phyloP scores from a whole-genome alignment of 805 yeast genomes.

The Ascoidea tarda region DNA sequence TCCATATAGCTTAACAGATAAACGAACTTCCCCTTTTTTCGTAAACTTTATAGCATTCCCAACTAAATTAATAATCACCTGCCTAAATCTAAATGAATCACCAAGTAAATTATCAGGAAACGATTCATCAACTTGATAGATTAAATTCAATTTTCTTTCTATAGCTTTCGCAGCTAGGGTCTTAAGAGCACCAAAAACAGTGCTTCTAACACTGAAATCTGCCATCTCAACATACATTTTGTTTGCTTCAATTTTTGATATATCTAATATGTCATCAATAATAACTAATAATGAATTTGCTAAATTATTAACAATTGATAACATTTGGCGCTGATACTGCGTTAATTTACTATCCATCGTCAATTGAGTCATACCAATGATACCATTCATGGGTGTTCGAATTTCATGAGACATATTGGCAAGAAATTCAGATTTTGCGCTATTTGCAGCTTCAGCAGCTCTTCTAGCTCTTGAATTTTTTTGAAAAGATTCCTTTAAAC shows the following conservation, averaged over 20 bases:
- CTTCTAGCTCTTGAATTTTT: constrained; percentile 89
- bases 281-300: constrained; percentile 78
- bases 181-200: constrained; percentile 81
- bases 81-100: constrained; percentile 79
- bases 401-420: constrained; percentile 85
- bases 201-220: constrained; percentile 74
- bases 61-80: constrained; percentile 72
- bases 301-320: constrained; percentile 75
- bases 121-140: constrained; percentile 72
- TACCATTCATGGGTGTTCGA: constrained; percentile 88
- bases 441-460: constrained; percentile 84
- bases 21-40: constrained; percentile 66
- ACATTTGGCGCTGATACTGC: constrained; percentile 86
- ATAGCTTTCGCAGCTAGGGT: constrained; percentile 84
- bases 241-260: constrained; percentile 86
- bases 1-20: constrained; percentile 38
- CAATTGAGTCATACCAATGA: constrained; percentile 84
- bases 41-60: constrained; percentile 89
- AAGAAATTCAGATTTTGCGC: constrained; percentile 80
- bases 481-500: constrained; percentile 77
- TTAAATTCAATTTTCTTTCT: constrained; percentile 68
- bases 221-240: constrained; percentile 88
- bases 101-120: constrained; percentile 83
- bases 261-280: constrained; percentile 82
- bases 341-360: constrained; percentile 81